Conservation (phyloP, 2,329 filamentous ascomycete species). For the Talaromyces atroroseus region DNA sequence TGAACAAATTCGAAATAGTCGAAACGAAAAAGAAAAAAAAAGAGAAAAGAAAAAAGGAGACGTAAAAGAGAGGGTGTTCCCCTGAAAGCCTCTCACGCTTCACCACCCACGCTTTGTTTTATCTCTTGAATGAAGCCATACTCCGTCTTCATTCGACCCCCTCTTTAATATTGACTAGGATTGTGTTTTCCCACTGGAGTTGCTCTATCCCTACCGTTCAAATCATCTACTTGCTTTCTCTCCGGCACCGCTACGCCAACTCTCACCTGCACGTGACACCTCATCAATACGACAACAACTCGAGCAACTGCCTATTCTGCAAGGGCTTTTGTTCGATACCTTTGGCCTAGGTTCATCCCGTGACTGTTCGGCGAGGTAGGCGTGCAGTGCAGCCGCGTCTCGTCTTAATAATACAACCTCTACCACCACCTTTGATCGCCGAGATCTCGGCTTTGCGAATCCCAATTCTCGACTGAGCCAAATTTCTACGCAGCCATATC, state of each 20-base stretch:
- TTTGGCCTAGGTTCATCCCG: not conserved
- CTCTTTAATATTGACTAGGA: slow-evolving; percentile 7
- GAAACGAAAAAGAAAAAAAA: slow-evolving; percentile 17
- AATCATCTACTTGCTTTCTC: not conserved
- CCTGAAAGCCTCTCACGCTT: slow-evolving; percentile 8
- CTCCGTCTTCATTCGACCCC: not conserved
- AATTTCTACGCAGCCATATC: slow-evolving; percentile 14
- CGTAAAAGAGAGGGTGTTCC: slow-evolving; percentile 15
- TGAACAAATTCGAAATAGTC: slow-evolving; percentile 16
- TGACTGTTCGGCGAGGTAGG: slow-evolving; percentile 19
- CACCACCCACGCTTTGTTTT: slow-evolving; percentile 11
- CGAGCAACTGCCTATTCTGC: not conserved
- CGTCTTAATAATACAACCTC: not conserved
- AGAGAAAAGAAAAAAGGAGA: slow-evolving; percentile 1
- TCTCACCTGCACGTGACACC: slow-evolving; percentile 4
- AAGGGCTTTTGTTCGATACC: not conserved
- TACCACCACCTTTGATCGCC: not conserved
- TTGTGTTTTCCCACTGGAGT: not conserved
- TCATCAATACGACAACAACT: not conserved
- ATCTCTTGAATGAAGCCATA: not conserved
- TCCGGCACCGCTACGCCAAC: not conserved
- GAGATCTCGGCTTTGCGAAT: not conserved
- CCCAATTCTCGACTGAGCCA: not conserved
- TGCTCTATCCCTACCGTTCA: not conserved
- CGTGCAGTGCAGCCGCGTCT: slow-evolving; percentile 32